Base-by-base conservation (phyloP, 163 green algal species). In the Chlorella variabilis region DNA sequence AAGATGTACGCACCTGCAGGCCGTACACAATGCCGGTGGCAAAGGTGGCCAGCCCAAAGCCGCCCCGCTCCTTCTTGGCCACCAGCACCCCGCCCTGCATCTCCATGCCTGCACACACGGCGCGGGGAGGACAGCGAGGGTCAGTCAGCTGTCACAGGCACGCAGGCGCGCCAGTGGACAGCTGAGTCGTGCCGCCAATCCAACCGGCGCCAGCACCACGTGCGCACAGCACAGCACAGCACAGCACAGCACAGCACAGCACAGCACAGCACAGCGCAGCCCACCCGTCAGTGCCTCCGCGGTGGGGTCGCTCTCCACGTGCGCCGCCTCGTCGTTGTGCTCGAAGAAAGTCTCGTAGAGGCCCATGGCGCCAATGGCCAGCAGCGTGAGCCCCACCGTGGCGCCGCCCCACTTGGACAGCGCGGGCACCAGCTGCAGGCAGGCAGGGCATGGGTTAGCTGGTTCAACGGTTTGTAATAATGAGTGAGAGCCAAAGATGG, bases 1-100 rank as follows among this genome's bases (percentile, higher is more conserved):
- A n/a, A n/a, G n/a, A n/a, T n/a, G n/a, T n/a, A n/a, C 69, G 0
- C 71, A 79, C 71, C 71, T 79, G 96, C 70, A 99, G 89, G 9
- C 97, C 97, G 80, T 99, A 97, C 49, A 99, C 91, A 69, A 99
- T 95, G 61, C 97, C 97, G 17, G 93, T 97, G n/a, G 88, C 90
- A 84, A 97, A 98, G 0, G 94, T 98, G 41, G 88, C 91, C 54
- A 96, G 65, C 54, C 78, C 87, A 81, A 91, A 91, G 42, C 71
- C 70, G 62, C 83, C 78, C 31, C 74, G 67, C 33, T 78, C 77
- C 61, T 85, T 77, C 13, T 65, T 65, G 25, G 56, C 77, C 25
- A 74, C 80, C 59, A 81, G 59, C 71, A 81, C 75, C 45, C 75
- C 67, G 36, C 56, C 83, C 49, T 86, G 67, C 59, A 75, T 61